A percentile compares a stretch with the other conserved stretches of the same genome.
Evolutionary conservation across 495 filamentous ascomycete genomes (phyloP).

Genomic region (Aspergillus olivimuriae): DNA sequence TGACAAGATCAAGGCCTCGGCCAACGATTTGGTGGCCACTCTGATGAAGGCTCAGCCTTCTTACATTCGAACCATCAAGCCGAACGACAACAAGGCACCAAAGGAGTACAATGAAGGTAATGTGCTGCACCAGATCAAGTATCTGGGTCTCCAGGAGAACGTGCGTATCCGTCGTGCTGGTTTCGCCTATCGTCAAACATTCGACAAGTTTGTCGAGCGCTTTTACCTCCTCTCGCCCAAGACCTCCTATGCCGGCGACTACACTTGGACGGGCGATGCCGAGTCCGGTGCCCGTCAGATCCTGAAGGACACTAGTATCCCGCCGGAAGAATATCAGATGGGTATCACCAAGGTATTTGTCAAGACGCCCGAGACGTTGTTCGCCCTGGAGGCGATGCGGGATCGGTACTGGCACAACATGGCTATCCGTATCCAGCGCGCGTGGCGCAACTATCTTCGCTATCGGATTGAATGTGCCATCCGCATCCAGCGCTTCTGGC

Average conservation of each 20-base stretch:
- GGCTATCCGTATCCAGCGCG: conserved; percentile 94
- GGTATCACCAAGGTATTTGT: conserved; percentile 97
- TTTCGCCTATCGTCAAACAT: conserved; percentile 96
- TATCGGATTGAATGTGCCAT: conserved; percentile 90
- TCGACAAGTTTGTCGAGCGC: conserved; percentile 96
- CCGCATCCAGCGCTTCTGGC: conserved; percentile 92
- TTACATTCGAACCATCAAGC: conserved; percentile 99
- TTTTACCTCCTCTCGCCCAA: conserved; percentile 95
- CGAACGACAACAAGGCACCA: conserved; percentile 96
- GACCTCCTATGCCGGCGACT: conserved; percentile 93
- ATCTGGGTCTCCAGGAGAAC: conserved; percentile 97
- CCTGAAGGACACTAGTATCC: conserved; percentile 91
- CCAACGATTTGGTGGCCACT: conserved; percentile 90
- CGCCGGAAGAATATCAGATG: conserved; percentile 92
- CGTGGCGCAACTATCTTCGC: conserved; percentile 92
- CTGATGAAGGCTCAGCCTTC: conserved; percentile 96
- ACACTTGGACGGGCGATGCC: conserved; percentile 86
- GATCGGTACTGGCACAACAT: conserved; percentile 99
- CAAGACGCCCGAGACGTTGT: conserved; percentile 96
- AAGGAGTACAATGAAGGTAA: conserved; percentile 86
- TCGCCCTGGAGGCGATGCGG: conserved; percentile 95
- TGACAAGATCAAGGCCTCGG: conserved; percentile 94
- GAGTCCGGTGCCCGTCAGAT: conserved; percentile 89
- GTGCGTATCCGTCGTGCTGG: conserved; percentile 94
- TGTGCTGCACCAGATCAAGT: conserved; percentile 98